These are phyloP conservation scores for Talaromyces pinophilus DNA, from an alignment of 2,329 filamentous ascomycete genomes.

Conservation along the genomic window DNA sequence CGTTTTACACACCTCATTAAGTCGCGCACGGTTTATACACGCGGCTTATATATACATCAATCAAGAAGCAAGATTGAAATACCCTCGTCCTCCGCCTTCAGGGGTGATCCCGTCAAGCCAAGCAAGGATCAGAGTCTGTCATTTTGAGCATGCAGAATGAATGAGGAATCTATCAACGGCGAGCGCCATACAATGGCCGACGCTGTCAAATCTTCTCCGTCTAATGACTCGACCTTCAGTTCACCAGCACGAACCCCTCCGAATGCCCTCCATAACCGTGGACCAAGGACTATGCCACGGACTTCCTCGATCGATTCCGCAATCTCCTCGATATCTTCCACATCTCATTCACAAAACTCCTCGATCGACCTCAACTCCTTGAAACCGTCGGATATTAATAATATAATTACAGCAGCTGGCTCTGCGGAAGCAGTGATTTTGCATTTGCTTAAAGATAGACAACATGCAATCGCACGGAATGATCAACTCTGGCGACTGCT, in stretches of 20 bases:
- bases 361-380: slow-evolving; percentile 58
- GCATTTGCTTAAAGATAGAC: slow-evolving; percentile 87
- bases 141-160: slow-evolving; percentile 32
- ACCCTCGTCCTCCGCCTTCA: neutral
- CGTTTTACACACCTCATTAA: neutral
- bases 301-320: slow-evolving; percentile 91
- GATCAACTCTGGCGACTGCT: slow-evolving; percentile 91
- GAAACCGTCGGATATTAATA: slow-evolving; percentile 73
- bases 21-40: neutral
- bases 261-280: slow-evolving; percentile 33
- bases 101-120: slow-evolving; percentile 7
- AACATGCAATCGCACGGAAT: slow-evolving; percentile 85
- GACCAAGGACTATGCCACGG: slow-evolving; percentile 56
- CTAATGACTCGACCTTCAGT: slow-evolving; percentile 28
- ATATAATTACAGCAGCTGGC: slow-evolving; percentile 79
- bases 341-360: slow-evolving; percentile 60
- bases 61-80: neutral
- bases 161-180: slow-evolving; percentile 28
- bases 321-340: slow-evolving; percentile 72
- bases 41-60: neutral
- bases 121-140: neutral
- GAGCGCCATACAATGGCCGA: slow-evolving; percentile 33
- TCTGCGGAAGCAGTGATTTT: slow-evolving; percentile 87
- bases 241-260: slow-evolving; percentile 34
- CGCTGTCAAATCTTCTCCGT: slow-evolving; percentile 34